These are phyloP conservation scores for Ogataea paradorogensis DNA, from an alignment of 805 yeast genomes.

Conservation along the genomic window DNA sequence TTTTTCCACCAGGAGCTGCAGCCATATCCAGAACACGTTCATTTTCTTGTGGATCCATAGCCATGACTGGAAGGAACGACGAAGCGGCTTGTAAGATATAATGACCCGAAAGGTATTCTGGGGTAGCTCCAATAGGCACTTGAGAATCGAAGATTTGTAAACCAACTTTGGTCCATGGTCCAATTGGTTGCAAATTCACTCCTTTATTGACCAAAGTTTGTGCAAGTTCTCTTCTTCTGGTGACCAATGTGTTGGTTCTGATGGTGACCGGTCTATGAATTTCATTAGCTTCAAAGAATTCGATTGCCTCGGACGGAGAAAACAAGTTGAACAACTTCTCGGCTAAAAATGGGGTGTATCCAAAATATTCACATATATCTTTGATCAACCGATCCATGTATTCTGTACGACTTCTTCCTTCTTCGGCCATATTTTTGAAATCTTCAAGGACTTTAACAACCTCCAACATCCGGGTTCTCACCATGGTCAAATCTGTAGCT, in stretches of 20 bases:
- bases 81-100: slow-evolving; percentile 98
- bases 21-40: slow-evolving; percentile 98
- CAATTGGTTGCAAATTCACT: slow-evolving; percentile 95
- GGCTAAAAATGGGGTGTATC: slow-evolving; percentile 87
- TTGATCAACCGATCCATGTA: slow-evolving; percentile 72
- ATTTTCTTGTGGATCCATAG: slow-evolving; percentile 93
- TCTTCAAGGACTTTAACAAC: slow-evolving; percentile 91
- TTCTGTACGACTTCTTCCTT: slow-evolving; percentile 81
- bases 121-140: slow-evolving; percentile 99
- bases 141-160: slow-evolving; percentile 96
- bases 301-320: slow-evolving; percentile 95
- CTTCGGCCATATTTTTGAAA: slow-evolving; percentile 77
- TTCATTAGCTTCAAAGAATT: slow-evolving; percentile 97
- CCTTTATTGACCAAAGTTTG: slow-evolving; percentile 95
- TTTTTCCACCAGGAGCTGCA: slow-evolving; percentile 99
- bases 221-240: slow-evolving; percentile 94
- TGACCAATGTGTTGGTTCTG: slow-evolving; percentile 93
- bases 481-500: slow-evolving; percentile 71
- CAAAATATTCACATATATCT: slow-evolving; percentile 92
- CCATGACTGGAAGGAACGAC: slow-evolving; percentile 96
- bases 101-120: slow-evolving; percentile 97
- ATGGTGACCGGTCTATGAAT: slow-evolving; percentile 94
- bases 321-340: slow-evolving; percentile 90
- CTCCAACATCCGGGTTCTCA: slow-evolving; percentile 93
- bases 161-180: slow-evolving; percentile 98